phyloP scores from a whole-genome alignment of 2,329 filamentous ascomycete species.

The Metarhizium anisopliae region DNA sequence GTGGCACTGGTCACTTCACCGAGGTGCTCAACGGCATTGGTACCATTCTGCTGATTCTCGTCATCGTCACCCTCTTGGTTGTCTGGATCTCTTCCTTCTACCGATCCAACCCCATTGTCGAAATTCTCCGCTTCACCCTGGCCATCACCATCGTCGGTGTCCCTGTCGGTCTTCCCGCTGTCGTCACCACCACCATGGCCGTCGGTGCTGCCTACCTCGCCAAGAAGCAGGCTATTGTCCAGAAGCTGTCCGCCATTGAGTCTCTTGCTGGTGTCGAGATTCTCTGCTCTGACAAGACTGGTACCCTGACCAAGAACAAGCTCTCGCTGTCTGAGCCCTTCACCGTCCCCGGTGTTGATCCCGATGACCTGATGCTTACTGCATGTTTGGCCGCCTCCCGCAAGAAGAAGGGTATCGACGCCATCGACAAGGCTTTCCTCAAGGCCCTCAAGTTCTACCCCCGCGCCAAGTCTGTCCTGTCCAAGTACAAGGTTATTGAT shows the following conservation, averaged over 20 bases:
- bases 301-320: slow-evolving; percentile 91
- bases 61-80: slow-evolving; percentile 69
- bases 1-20: slow-evolving; percentile 77
- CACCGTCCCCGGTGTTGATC: slow-evolving; percentile 71
- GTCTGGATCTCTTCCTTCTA: slow-evolving; percentile 88
- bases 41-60: slow-evolving; percentile 67
- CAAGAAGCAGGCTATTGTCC: slow-evolving; percentile 87
- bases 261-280: slow-evolving; percentile 89
- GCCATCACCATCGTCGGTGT: slow-evolving; percentile 89
- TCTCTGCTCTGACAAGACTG: slow-evolving; percentile 78
- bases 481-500: slow-evolving; percentile 75
- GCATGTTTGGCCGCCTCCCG: slow-evolving; percentile 82
- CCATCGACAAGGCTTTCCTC: slow-evolving; percentile 91
- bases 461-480: slow-evolving; percentile 68
- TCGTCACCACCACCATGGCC: slow-evolving; percentile 92
- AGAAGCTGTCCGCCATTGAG: slow-evolving; percentile 87
- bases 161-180: slow-evolving; percentile 83
- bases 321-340: slow-evolving; percentile 79
- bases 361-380: slow-evolving; percentile 85
- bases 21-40: slow-evolving; percentile 84
- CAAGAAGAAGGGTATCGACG: slow-evolving; percentile 94
- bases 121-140: slow-evolving; percentile 75
- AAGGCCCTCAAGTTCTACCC: slow-evolving; percentile 79
- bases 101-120: slow-evolving; percentile 70
- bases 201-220: slow-evolving; percentile 86